phyloP scores from a whole-genome alignment of 345 rosid species.

The Corymbia maculata region DNA sequence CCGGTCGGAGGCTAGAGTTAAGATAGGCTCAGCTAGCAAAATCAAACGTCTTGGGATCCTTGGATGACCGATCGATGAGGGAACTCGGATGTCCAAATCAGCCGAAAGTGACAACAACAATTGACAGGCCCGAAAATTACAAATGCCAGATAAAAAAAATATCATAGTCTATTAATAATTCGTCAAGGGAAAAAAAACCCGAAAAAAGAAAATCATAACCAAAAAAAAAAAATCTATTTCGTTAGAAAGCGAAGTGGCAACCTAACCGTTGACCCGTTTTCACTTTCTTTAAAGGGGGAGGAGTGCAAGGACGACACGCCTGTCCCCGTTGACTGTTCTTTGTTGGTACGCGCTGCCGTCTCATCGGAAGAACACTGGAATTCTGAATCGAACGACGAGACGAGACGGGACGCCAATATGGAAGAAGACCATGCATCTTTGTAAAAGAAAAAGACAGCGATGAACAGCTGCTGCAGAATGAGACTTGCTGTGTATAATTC shows the following conservation, averaged over 20 bases:
- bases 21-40: neutral
- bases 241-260: neutral
- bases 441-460: neutral
- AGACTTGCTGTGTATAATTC: neutral
- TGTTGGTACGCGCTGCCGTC: neutral
- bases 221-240: neutral
- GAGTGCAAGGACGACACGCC: neutral
- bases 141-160: neutral
- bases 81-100: neutral
- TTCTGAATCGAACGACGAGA: neutral
- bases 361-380: neutral
- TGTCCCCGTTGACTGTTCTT: neutral
- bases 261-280: neutral
- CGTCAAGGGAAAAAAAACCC: neutral
- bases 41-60: neutral
- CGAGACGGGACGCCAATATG: neutral
- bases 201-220: neutral
- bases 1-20: neutral
- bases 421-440: neutral
- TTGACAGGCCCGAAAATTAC: neutral
- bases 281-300: neutral
- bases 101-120: neutral
- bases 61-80: neutral
- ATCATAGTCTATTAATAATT: neutral
- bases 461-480: neutral